Conservation (phyloP, 768 basidiomycete species). For the Suillus hirtellus region DNA sequence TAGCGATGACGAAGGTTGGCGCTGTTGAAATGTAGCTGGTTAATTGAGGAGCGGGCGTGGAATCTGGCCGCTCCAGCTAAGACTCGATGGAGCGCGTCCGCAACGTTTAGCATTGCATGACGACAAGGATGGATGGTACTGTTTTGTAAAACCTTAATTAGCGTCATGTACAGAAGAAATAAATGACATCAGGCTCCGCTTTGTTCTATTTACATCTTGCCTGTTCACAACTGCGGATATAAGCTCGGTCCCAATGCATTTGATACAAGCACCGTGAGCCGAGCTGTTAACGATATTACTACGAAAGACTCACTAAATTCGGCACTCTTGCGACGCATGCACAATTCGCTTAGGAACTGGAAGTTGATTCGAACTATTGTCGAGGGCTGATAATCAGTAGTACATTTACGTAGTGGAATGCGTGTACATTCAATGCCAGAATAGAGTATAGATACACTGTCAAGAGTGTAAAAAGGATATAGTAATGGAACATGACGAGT, state of each 20-base stretch:
- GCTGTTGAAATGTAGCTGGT: neutral
- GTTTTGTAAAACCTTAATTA: neutral
- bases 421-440: neutral
- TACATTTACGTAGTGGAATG: neutral
- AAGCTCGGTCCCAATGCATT: conserved; percentile 90
- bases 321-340: neutral
- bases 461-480: neutral
- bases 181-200: neutral
- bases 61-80: neutral
- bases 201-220: neutral
- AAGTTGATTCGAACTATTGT: no score
- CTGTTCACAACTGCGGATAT: conserved; percentile 37
- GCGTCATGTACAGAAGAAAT: neutral
- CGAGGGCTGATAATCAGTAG: neutral
- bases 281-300: neutral
- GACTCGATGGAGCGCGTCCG: neutral
- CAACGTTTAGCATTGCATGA: neutral
- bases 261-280: conserved; percentile 71
- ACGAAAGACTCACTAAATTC: neutral
- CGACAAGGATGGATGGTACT: neutral
- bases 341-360: neutral
- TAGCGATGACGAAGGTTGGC: conserved; percentile 8
- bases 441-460: neutral
- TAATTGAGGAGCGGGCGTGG: neutral
- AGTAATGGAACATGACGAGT: neutral